Conservation (phyloP, 129 eudicot species). For the Cynara cardunculus region DNA sequence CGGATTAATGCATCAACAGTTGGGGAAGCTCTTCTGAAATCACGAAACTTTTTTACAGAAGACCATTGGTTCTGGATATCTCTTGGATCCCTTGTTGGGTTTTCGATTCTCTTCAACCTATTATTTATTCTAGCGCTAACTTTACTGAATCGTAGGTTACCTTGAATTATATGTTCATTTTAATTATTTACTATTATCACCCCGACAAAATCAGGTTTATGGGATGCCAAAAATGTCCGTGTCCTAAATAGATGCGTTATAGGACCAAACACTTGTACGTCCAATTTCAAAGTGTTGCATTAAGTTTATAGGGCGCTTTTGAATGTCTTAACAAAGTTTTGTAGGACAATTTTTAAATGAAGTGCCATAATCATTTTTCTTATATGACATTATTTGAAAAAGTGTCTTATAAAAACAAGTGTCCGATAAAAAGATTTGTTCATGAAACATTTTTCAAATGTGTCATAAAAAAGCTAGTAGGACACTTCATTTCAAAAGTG, state of each 20-base stretch:
- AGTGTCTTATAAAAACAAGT: neutral
- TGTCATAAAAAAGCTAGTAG: neutral
- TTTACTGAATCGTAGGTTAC: conserved; percentile 40
- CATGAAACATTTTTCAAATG: neutral
- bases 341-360: neutral
- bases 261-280: neutral
- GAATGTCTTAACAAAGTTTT: neutral
- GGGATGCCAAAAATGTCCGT: neutral
- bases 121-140: conserved; percentile 52
- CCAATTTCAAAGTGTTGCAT: neutral
- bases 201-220: neutral
- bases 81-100: conserved; percentile 48
- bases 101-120: conserved; percentile 40
- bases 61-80: conserved; percentile 52
- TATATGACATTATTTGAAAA: neutral
- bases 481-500: neutral
- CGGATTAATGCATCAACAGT: conserved; percentile 34
- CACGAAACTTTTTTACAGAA: conserved; percentile 24
- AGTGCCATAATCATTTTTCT: neutral
- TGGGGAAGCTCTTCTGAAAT: conserved; percentile 34
- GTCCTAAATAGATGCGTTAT: neutral
- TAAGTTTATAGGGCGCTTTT: neutral
- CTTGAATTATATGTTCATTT: neutral
- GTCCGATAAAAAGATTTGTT: neutral
- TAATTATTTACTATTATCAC: neutral